Conservation (phyloP, 2,329 filamentous ascomycete genomes). For the Fusarium sororula region DNA sequence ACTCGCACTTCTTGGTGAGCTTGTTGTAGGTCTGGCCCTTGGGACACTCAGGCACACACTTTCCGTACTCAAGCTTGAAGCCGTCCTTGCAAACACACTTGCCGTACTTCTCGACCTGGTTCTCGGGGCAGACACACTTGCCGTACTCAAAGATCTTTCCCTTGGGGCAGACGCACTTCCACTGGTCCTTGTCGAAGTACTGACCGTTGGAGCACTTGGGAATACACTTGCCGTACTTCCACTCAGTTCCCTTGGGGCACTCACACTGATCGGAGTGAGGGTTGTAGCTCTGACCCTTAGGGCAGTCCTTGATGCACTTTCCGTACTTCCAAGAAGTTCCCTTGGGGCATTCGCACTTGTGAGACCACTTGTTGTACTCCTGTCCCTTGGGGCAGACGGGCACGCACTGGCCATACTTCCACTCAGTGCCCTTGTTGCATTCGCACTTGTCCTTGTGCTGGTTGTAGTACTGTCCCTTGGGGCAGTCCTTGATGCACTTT, state of each 20-base stretch:
- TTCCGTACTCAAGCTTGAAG: conserved; percentile 10
- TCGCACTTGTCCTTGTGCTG: neutral
- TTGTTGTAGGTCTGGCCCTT: neutral
- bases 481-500: conserved; percentile 7
- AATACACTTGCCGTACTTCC: conserved; percentile 12
- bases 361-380: conserved; percentile 8
- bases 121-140: conserved; percentile 16
- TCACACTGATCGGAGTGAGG: neutral
- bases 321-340: conserved; percentile 9
- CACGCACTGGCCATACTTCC: conserved; percentile 13
- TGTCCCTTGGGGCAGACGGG: conserved; percentile 13
- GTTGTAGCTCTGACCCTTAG: conserved; percentile 9
- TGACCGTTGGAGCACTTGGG: conserved; percentile 11
- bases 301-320: conserved; percentile 8
- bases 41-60: conserved; percentile 15
- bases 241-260: conserved; percentile 14
- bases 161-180: conserved; percentile 23
- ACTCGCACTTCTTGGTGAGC: conserved; percentile 9
- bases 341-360: conserved; percentile 17
- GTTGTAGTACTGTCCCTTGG: conserved; percentile 9
- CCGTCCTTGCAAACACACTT: conserved; percentile 10
- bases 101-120: neutral
- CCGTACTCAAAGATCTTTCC: conserved; percentile 19
- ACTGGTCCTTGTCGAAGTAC: neutral
- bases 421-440: conserved; percentile 9